Base-by-base conservation (phyloP, 2,329 filamentous ascomycete species). In the Colletotrichum liaoningense region DNA sequence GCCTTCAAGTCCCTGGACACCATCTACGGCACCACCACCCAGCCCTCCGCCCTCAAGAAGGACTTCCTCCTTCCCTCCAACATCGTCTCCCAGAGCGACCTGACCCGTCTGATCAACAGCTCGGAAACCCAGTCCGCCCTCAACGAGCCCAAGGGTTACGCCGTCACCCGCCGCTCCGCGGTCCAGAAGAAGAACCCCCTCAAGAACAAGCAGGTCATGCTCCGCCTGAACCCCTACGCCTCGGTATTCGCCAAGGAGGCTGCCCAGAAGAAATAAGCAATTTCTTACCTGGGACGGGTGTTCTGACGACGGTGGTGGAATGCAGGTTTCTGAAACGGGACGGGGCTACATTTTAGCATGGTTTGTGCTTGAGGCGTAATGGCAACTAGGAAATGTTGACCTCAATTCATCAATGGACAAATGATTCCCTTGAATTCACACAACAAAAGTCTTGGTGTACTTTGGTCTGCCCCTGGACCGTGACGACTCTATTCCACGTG, bases 111-210 rank as follows among this genome's bases (percentile, higher is more conserved):
- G 83, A 99, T 99, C 93, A 99, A 99, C 95, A 96, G 93, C 83
- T 95, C 94, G 83, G 97, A 99, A 90, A 93, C 98, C 86, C 97
- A 99, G 93, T 94, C 93, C 86, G 96, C 98, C 74, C 92, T 99
- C 83, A 93, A 94, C 81, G 95, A 93, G 75, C 95, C 95, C 86
- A 97, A 95, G 91, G 97, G 97, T 81, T 92, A 93, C 80, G 92
- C 95, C 83, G 88, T 92, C 83, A 97, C 95, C 87, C 98, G 98
- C 92, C 94, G 97, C 84, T 88, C 90, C 79, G 88, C 90, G 83
- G 95, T 98, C 79, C 96, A 98, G 92, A 99, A 99, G 95, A 98
- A 98, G 95, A 99, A 99, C 92, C 97, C 97, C 83, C 95, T 99
- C 80, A 91, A 90, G 88, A 99, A 99, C 94, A 97, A 95, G 92